Evolutionary conservation across 2,329 filamentous ascomycete species (phyloP), one percentile per base, ranked within the genome.

Genomic region (Rutstroemia sp.): DNA sequence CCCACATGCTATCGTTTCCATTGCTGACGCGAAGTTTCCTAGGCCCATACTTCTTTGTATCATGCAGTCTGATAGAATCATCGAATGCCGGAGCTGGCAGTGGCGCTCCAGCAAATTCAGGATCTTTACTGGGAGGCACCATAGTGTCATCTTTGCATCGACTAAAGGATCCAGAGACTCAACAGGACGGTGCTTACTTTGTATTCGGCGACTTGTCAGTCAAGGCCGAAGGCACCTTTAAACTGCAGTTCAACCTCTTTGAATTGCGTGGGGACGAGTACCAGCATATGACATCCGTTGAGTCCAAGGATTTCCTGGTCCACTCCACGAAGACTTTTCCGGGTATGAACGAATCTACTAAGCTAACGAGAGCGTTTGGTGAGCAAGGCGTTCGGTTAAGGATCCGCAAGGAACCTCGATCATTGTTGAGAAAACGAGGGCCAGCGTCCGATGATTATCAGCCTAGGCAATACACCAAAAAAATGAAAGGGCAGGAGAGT

Each of bases 131-230:
- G 58, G 79, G 85, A 39, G 90, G 90, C 8, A 88, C 86, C 5
- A 76, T 88, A 44, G 86, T 88, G 5, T 95, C 90, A 1, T 95
- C 90, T 8, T 77, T 94, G 49, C 88, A 95, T 70, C 81, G 88
- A 54, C 74, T 95, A 54, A 92, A 94, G 70, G 88, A 95, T 68
- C 53, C 53, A 6, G 78, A 82, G 3, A 79, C 86, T 65, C 91
- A 91, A 67, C 77, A 75, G 74, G 89, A 94, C 71, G 87, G 87
- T 10, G 90, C 86, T 0, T 95, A 91, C 73, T 95, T 95, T 67
- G 86, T 95, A n/a, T 95, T 95, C 71, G 88, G 88, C 5, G 90
- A 96, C 70, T 76, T 96, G 21, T 94, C 89, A 0, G 83, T 92
- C 59, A 87, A 87, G 67, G 76, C 83, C 23, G 82, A 88, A 65